Conservation (phyloP, 1,284 basidiomycete species). For the Dichomitus squalens region DNA sequence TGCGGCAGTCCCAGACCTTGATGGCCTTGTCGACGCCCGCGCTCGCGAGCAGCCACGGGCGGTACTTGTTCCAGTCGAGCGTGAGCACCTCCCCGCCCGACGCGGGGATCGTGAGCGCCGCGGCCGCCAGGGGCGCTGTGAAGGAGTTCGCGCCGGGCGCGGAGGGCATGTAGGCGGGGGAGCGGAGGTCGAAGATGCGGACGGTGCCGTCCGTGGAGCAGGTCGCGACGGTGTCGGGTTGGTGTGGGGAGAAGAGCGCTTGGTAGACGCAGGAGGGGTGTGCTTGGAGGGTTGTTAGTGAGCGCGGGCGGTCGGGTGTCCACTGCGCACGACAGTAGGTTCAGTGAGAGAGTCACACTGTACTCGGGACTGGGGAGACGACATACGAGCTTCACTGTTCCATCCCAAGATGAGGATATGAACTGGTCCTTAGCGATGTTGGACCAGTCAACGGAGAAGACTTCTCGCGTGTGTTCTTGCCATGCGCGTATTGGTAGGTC, state of each 20-base stretch:
- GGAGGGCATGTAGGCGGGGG: conserved; percentile 45
- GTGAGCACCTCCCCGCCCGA: conserved; percentile 74
- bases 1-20: conserved; percentile 87
- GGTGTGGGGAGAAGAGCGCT: conserved; percentile 89
- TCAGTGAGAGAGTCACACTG: not conserved
- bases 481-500: conserved; percentile 89
- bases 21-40: conserved; percentile 81
- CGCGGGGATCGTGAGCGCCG: conserved; percentile 71
- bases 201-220: conserved; percentile 86
- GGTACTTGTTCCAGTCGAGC: conserved; percentile 94
- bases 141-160: conserved; percentile 47
- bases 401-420: conserved; percentile 92
- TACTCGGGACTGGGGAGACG: too few relatives aligned
- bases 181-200: conserved; percentile 80
- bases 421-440: conserved; percentile 93
- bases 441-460: conserved; percentile 97
- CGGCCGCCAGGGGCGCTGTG: conserved; percentile 61
- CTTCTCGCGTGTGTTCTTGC: conserved; percentile 93
- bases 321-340: conserved; percentile 58
- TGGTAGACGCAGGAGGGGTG: conserved; percentile 88
- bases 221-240: conserved; percentile 79
- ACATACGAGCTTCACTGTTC: conserved; percentile 84
- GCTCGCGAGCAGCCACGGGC: conserved; percentile 76
- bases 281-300: conserved; percentile 80
- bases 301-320: conserved; percentile 80